Percentiles rank a stretch among this genome's conserved stretches.
phyloP scores from a whole-genome alignment of 1,139 yeast genomes.

The Suhomyces bribrorum region DNA sequence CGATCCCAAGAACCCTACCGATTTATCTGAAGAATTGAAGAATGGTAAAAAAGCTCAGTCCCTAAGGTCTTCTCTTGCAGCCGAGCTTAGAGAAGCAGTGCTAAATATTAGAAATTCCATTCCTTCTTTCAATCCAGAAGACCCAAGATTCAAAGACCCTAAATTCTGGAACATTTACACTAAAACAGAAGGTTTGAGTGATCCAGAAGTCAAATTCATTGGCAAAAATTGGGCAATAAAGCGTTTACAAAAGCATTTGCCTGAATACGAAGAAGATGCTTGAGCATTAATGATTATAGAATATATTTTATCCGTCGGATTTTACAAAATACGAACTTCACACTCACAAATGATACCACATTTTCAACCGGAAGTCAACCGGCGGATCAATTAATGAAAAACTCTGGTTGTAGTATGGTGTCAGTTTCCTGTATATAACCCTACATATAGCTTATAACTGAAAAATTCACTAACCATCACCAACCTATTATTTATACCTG shows the following conservation, averaged over 20 bases:
- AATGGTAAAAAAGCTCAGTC: conserved; percentile 62
- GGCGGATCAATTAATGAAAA: conserved; percentile 3
- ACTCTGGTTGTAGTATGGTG: neutral
- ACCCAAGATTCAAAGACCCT: conserved; percentile 63
- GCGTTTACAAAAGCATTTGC: conserved; percentile 61
- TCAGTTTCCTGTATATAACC: conserved; percentile 4
- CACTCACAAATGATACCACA: too few relatives aligned
- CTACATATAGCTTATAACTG: conserved; percentile 5
- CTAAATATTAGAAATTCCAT: conserved; percentile 53
- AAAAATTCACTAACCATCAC: conserved; percentile 2
- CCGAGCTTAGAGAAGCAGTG: conserved; percentile 64
- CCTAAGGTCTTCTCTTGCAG: conserved; percentile 71
- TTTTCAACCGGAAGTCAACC: too few relatives aligned
- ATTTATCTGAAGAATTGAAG: conserved; percentile 61
- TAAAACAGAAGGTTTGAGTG: conserved; percentile 61
- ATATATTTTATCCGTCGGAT: too few relatives aligned
- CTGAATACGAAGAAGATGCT: conserved; percentile 32
- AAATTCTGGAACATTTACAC: conserved; percentile 74
- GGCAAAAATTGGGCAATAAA: conserved; percentile 82
- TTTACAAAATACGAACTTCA: too few relatives aligned
- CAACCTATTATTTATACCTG: neutral
- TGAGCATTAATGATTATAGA: neutral
- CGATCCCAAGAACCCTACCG: conserved; percentile 53
- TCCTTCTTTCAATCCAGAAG: conserved; percentile 51
- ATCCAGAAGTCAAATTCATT: conserved; percentile 64